phyloP scores from a whole-genome alignment of 1,284 basidiomycete genomes.

The Pisolithus thermaeus region DNA sequence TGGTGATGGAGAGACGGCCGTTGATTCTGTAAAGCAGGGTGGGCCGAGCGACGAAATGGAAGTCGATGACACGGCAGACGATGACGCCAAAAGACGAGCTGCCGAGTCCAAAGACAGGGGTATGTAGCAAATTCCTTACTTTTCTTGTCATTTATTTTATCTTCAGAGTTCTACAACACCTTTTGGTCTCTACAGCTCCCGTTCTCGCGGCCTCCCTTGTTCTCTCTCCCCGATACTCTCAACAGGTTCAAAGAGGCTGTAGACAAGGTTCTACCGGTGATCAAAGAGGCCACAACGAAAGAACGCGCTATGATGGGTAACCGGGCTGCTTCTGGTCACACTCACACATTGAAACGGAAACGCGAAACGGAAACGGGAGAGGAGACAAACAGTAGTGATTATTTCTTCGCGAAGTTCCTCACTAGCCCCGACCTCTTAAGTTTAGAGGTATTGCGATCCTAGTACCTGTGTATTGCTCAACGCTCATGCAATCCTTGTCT shows the following conservation, averaged over 20 bases:
- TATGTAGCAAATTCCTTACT: slow-evolving; percentile 26
- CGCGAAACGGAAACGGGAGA: slow-evolving; percentile 50
- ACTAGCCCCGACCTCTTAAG: slow-evolving; percentile 83
- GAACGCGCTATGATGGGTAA: slow-evolving; percentile 80
- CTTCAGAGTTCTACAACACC: slow-evolving; percentile 69
- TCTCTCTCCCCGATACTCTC: slow-evolving; percentile 51
- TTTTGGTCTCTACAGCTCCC: slow-evolving; percentile 83
- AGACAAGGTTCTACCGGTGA: slow-evolving; percentile 64
- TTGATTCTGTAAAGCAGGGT: slow-evolving; percentile 17
- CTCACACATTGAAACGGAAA: slow-evolving; percentile 53
- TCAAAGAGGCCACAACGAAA: slow-evolving; percentile 79
- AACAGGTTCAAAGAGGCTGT: slow-evolving; percentile 63
- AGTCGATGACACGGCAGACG: slow-evolving; percentile 41
- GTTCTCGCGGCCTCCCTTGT: slow-evolving; percentile 66
- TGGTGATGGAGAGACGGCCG: slow-evolving; percentile 24
- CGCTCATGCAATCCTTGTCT: slow-evolving; percentile 6
- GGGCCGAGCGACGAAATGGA: slow-evolving; percentile 26
- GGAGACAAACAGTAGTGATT: slow-evolving; percentile 51
- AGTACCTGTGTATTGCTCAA: slow-evolving; percentile 5
- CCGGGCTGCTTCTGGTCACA: slow-evolving; percentile 35
- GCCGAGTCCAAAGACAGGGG: slow-evolving; percentile 43
- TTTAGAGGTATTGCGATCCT: slow-evolving; percentile 56
- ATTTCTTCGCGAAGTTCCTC: slow-evolving; percentile 89
- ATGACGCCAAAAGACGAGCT: slow-evolving; percentile 31
- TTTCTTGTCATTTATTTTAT: slow-evolving; percentile 2